These are phyloP conservation scores for Pyrenopolyporus hunteri DNA, from an alignment of 495 filamentous ascomycete genomes.

Conservation along the genomic window DNA sequence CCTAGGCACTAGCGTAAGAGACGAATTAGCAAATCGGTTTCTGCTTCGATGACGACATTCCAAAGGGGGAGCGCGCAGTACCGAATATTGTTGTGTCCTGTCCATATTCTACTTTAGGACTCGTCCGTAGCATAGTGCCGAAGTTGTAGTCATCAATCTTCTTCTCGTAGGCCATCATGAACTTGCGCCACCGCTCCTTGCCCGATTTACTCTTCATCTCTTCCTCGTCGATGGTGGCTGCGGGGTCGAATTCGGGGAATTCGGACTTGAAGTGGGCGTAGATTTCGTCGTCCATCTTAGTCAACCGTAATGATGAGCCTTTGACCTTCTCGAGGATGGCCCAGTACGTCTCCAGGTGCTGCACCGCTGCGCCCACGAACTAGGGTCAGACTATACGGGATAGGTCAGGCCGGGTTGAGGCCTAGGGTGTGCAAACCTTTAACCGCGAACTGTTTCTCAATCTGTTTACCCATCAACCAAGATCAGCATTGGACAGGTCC, in stretches of 20 bases:
- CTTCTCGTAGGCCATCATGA: conserved; percentile 92
- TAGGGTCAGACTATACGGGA: conserved; percentile 4
- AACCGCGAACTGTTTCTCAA: conserved; percentile 99
- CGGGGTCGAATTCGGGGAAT: conserved; percentile 92
- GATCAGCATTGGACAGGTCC: neutral
- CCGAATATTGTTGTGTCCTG: conserved; percentile 92
- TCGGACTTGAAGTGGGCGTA: conserved; percentile 80
- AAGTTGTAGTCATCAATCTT: conserved; percentile 96
- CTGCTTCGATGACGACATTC: neutral
- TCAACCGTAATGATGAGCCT: conserved; percentile 85
- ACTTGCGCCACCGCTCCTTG: conserved; percentile 95
- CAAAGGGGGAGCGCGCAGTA: conserved; percentile 40
- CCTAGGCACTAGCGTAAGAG: conserved; percentile 61
- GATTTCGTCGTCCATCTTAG: conserved; percentile 94
- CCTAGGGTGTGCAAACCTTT: conserved; percentile 79
- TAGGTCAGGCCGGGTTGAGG: no score
- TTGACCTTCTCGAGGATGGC: conserved; percentile 86
- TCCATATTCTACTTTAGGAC: conserved; percentile 81
- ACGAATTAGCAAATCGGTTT: neutral
- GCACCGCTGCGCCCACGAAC: conserved; percentile 65
- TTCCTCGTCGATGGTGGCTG: conserved; percentile 81
- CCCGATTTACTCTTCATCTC: conserved; percentile 96
- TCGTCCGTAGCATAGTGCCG: conserved; percentile 85
- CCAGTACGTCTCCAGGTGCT: conserved; percentile 98
- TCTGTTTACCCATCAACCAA: conserved; percentile 57